A percentile compares a stretch with the other conserved stretches of the same genome.
These are phyloP conservation scores for Rossbeevera mucosa DNA, from an alignment of 768 basidiomycete species.

Conservation along the genomic window DNA sequence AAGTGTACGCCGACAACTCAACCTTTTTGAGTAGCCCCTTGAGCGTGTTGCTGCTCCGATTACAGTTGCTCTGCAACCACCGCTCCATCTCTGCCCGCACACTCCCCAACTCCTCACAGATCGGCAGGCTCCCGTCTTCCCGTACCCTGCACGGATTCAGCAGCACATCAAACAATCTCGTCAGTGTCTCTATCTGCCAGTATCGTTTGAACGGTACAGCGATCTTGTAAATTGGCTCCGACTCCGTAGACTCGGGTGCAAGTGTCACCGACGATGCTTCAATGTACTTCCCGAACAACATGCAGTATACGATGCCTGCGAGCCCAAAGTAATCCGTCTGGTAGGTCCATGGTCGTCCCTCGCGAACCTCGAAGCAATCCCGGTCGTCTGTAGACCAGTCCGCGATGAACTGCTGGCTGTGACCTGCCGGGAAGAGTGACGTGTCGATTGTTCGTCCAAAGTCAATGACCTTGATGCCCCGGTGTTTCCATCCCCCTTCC, in stretches of 20 bases:
- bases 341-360: constrained; percentile 83
- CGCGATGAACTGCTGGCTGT: constrained; percentile 72
- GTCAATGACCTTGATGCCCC: constrained; percentile 92
- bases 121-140: constrained; percentile 58
- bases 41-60: constrained; percentile 74
- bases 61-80: constrained; percentile 85
- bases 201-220: constrained; percentile 84
- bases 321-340: constrained; percentile 98
- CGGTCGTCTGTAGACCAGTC: constrained; percentile 88
- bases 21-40: constrained; percentile 83
- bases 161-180: constrained; percentile 72
- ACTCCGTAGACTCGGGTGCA: constrained; percentile 30
- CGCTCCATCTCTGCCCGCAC: constrained; percentile 79
- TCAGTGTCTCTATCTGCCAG: constrained; percentile 92
- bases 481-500: constrained; percentile 76
- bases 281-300: constrained; percentile 97
- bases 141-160: constrained; percentile 74
- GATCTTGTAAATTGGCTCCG: constrained; percentile 51
- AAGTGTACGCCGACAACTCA: constrained; percentile 46
- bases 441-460: constrained; percentile 96
- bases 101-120: constrained; percentile 59
- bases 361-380: constrained; percentile 89
- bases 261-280: constrained; percentile 56
- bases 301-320: constrained; percentile 88
- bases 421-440: constrained; percentile 60